These are phyloP conservation scores for Penicillium sp. DNA, from an alignment of 2,329 filamentous ascomycete species.

Conservation along the genomic window DNA sequence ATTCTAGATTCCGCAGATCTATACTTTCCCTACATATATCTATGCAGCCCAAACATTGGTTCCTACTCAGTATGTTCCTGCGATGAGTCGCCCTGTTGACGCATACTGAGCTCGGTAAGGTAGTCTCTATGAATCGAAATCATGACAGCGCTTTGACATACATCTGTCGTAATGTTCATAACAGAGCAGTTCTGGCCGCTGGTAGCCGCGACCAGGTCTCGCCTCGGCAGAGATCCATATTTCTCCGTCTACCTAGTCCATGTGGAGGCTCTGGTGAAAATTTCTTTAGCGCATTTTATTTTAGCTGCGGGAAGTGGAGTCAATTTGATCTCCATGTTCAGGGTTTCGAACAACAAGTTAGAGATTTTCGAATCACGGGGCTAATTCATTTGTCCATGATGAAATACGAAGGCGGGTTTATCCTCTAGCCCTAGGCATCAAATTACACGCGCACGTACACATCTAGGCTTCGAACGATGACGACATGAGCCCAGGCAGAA, in stretches of 20 bases:
- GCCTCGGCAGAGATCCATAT: background rate
- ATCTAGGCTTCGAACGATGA: background rate
- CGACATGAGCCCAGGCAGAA: background rate
- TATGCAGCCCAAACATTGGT: background rate
- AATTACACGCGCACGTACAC: background rate
- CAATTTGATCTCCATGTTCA: background rate
- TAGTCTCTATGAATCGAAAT: background rate
- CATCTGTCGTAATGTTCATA: background rate
- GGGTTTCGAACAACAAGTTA: background rate
- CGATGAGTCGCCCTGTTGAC: background rate
- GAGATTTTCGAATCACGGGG: background rate
- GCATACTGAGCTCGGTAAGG: background rate
- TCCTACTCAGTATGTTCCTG: background rate
- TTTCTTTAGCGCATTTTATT: background rate
- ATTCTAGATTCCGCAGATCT: background rate
- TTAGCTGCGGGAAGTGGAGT: constrained; percentile 2
- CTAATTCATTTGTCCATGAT: background rate
- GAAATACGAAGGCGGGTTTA: background rate
- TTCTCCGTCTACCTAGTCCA: background rate
- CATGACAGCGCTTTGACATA: background rate
- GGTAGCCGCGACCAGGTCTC: background rate
- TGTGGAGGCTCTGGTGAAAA: background rate
- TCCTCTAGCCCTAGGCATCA: background rate
- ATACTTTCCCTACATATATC: background rate
- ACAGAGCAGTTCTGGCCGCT: background rate